Evolutionary conservation across 208 protist genomes (phyloP), one percentile per base, ranked within the genome.

Genomic region (Kentomonas sorsogonicus): DNA sequence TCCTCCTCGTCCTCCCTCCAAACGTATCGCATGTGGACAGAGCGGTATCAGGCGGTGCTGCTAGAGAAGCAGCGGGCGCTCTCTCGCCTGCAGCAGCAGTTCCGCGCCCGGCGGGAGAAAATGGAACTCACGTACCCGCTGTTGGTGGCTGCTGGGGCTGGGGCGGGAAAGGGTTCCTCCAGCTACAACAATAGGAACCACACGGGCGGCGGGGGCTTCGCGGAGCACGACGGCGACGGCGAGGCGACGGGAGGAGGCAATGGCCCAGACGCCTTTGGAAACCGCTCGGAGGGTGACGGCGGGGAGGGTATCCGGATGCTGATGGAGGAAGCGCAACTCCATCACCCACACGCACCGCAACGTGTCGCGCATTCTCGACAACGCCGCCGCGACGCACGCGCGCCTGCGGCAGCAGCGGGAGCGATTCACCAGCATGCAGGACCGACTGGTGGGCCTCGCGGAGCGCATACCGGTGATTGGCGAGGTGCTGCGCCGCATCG

Each of bases 401-500:
- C 68, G 66, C 23, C 59, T 94, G 58, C 79, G 70, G 1, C 40
- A 43, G 54, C 88, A 95, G 69, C 75, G 85, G 7, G 79, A 91
- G 43, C 66, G 59, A 0, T 92, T 95, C 48, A 46, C 52, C n/a
- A 53, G 53, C 3, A 79, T 90, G 36, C 68, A 60, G 11, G 80
- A 86, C 50, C 54, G 68, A 20, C 55, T 89, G 10, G 30, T 87
- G 34, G 60, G 77, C 34, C 79, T 95, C 46, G 72, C 77, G 18
- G 69, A 89, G 66, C 82, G 79, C 26, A 71, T 92, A 15, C 88
- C 88, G 1, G 50, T 92, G 20, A 68, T 95, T n/a, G 67, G 88
- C 41, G 71, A 72, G 22, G 63, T 91, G 50, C 65, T 95, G 38
- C 56, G 51, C 7, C 72, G 74, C 33, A 95, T 95, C 63, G 74